Evolutionary conservation across 108 stramenopile species (phyloP), one percentile per base, ranked within the genome.

Genomic region (Cylindrotheca fusiformis): DNA sequence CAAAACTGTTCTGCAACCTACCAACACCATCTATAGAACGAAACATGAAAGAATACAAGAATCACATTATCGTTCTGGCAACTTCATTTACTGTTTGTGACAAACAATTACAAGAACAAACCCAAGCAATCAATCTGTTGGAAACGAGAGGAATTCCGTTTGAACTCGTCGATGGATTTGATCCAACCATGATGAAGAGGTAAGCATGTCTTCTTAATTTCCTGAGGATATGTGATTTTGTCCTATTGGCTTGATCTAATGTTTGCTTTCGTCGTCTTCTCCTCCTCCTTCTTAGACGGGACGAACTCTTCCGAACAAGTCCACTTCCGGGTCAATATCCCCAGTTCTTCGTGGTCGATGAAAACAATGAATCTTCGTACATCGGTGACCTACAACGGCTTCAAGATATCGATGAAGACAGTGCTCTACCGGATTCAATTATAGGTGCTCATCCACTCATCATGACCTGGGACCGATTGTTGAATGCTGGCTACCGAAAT

Each of bases 271-370:
- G n/a, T n/a, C n/a, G n/a, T n/a, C n/a, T n/a, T n/a, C n/a, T n/a
- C n/a, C n/a, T n/a, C n/a, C n/a, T n/a, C 36, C 36, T 41, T 6
- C 6, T 41, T 22, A 52, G 51, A 18, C 67, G 82, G 19, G 68
- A 81, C 55, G 56, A 68, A 55, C 58, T 84, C 19, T 83, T 81
- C 60, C 59, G 48, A 3, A 74, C 81, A 18, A 80, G 76, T 57
- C 79, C 79, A 0, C n/a, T 67, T n/a, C 49, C 81, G 1, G 83
- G 67, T 14, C 60, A 83, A 28, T 89, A 82, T 69, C 88, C 88
- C 0, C 88, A 89, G 48, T 86, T 89, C 52, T 89, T 86, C 60
- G 69, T 86, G 24, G 66, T 74, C 20, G 55, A 77, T 47, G 55
- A 56, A 22, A 78, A 83, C 49, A 49, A 44, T 32, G 32, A 31